Percentiles rank a stretch among this genome's conserved stretches.
Conservation (phyloP, 1,284 basidiomycete genomes). For the Puccinia polysora region DNA sequence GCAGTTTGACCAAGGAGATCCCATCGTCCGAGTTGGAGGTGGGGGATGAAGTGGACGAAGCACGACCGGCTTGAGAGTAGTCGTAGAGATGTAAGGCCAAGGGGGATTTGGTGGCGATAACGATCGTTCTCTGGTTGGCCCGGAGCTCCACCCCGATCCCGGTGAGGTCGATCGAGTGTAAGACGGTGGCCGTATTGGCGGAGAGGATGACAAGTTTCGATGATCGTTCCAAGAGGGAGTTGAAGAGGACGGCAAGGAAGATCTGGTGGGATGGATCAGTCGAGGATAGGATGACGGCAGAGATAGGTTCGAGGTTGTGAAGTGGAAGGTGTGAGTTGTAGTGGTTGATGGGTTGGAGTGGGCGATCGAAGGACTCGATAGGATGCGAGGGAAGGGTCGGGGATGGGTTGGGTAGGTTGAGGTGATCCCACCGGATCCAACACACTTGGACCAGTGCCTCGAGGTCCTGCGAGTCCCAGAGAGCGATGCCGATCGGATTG, state of each 20-base stretch:
- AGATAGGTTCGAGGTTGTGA: slow-evolving; percentile 22
- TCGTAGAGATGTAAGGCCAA: slow-evolving; percentile 22
- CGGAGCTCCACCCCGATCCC: slow-evolving; percentile 13
- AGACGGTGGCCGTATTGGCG: not conserved
- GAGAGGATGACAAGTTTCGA: slow-evolving; percentile 16
- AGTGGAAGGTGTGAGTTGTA: not conserved
- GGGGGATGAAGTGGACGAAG: not conserved
- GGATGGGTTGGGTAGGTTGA: no score
- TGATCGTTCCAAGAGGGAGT: slow-evolving; percentile 3
- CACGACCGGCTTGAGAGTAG: not conserved
- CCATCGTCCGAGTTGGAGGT: not conserved
- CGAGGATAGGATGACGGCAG: slow-evolving; percentile 18
- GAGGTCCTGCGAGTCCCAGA: slow-evolving; percentile 39
- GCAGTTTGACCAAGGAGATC: slow-evolving; percentile 3
- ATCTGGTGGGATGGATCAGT: not conserved
- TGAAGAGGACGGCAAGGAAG: slow-evolving; percentile 20
- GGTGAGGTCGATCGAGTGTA: slow-evolving; percentile 9
- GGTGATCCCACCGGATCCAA: slow-evolving; percentile 19
- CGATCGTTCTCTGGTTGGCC: slow-evolving; percentile 4
- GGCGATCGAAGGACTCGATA: no score
- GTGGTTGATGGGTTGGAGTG: not conserved
- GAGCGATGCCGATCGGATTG: slow-evolving; percentile 2
- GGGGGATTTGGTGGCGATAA: slow-evolving; percentile 30
- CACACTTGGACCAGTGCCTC: slow-evolving; percentile 15
- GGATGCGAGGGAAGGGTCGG: no score